Conservation (phyloP, 2,329 filamentous ascomycete genomes). For the Chrysoporthe deuterocubensis region DNA sequence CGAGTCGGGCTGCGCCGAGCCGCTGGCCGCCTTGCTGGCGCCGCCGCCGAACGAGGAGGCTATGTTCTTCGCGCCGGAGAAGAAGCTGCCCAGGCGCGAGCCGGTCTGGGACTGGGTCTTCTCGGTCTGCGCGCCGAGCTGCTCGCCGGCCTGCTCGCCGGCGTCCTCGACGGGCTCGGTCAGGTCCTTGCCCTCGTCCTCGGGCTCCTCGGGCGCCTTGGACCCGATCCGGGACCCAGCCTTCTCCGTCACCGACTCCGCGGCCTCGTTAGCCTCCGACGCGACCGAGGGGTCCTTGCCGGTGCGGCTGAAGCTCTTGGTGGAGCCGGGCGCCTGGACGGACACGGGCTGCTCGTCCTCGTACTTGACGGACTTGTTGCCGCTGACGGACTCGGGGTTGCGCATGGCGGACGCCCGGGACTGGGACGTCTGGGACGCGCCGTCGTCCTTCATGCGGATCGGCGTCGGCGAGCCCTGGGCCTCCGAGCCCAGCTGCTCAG, state of each 20-base stretch:
- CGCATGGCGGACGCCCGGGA: constrained; percentile 23
- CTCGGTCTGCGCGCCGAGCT: neutral
- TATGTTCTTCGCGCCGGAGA: constrained; percentile 25
- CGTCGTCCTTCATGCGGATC: constrained; percentile 19
- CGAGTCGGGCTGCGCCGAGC: constrained; percentile 20
- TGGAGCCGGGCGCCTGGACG: constrained; percentile 24
- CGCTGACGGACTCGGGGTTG: constrained; percentile 18
- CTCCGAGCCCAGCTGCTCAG: constrained; percentile 19
- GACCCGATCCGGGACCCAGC: constrained; percentile 20
- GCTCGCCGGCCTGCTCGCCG: constrained; percentile 6
- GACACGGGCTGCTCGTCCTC: constrained; percentile 24
- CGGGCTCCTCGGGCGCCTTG: constrained; percentile 26
- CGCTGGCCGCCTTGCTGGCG: constrained; percentile 23
- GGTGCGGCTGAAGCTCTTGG: constrained; percentile 28
- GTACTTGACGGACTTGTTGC: constrained; percentile 31
- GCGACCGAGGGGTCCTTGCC: constrained; percentile 26
- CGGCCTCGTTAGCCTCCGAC: constrained; percentile 24
- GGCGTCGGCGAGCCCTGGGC: constrained; percentile 5
- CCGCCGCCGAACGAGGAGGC: constrained; percentile 21
- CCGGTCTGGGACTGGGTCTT: constrained; percentile 10
- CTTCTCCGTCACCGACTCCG: constrained; percentile 16
- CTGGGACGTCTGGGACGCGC: constrained; percentile 21
- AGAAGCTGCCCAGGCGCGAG: constrained; percentile 26
- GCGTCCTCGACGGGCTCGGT: constrained; percentile 29
- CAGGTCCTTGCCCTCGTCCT: constrained; percentile 31